phyloP scores from a whole-genome alignment of 1,284 basidiomycete species.

The Mycena sp. region DNA sequence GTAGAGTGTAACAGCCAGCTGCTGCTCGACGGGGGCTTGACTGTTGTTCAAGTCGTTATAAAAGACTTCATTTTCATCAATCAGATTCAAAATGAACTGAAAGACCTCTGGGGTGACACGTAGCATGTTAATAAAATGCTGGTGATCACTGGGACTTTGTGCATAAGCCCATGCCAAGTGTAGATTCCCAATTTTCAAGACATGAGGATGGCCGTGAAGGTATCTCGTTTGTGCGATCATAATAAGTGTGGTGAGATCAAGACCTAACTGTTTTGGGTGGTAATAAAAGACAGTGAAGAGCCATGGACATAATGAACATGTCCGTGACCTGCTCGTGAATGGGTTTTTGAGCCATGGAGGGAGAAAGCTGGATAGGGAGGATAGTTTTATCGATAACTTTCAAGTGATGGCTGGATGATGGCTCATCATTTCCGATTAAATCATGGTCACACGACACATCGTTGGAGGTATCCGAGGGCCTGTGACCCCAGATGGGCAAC shows the following conservation, averaged over 20 bases:
- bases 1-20: slow-evolving; percentile 49
- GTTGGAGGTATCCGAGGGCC: too few species aligned
- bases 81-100: slow-evolving; percentile 39
- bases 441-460: too few species aligned
- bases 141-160: slow-evolving; percentile 37
- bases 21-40: slow-evolving; percentile 45
- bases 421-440: too few species aligned
- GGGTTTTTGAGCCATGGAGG: neutral
- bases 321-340: neutral
- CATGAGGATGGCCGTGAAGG: neutral
- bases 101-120: slow-evolving; percentile 44
- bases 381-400: too few species aligned
- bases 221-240: slow-evolving; percentile 1
- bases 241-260: slow-evolving; percentile 1
- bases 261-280: neutral
- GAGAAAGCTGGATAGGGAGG: too few species aligned
- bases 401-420: too few species aligned
- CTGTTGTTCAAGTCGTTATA: slow-evolving; percentile 36
- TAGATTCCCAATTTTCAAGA: slow-evolving; percentile 37
- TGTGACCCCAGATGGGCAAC: too few species aligned
- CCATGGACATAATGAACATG: neutral
- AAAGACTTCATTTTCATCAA: slow-evolving; percentile 45
- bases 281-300: neutral
- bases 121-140: slow-evolving; percentile 45
- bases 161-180: slow-evolving; percentile 45